Percentiles rank a stretch among this genome's conserved stretches.
Evolutionary conservation across 2,329 filamentous ascomycete genomes (phyloP).

Genomic region (Diplodia scrobiculata): DNA sequence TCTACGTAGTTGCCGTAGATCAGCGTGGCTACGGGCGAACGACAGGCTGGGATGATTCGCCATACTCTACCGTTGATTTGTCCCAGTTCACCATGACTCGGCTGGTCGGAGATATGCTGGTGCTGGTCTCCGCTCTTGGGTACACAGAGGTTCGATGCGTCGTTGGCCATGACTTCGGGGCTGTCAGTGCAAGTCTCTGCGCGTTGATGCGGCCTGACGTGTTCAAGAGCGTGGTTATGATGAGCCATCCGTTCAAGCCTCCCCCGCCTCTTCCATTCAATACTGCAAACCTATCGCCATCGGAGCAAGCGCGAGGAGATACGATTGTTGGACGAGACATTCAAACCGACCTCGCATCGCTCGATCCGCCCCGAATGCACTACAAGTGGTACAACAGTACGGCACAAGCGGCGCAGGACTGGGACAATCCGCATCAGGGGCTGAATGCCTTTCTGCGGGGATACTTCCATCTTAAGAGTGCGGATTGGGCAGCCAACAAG

Average conservation of each 20-base stretch:
- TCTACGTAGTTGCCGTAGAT: conserved; percentile 67
- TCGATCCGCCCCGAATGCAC: conserved; percentile 64
- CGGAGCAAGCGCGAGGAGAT: conserved; percentile 31
- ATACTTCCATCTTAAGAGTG: conserved; percentile 70
- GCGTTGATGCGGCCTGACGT: conserved; percentile 66
- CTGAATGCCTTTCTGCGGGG: conserved; percentile 64
- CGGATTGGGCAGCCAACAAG: conserved; percentile 59
- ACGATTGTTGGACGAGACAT: conserved; percentile 47
- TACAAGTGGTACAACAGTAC: conserved; percentile 69
- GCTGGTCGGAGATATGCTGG: conserved; percentile 63
- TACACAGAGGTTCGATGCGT: conserved; percentile 61
- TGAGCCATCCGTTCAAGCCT: conserved; percentile 66
- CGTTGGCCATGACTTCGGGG: conserved; percentile 69
- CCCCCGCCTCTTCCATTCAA: conserved; percentile 55
- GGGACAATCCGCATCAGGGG: conserved; percentile 54
- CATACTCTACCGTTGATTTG: conserved; percentile 58
- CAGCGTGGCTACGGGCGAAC: conserved; percentile 70
- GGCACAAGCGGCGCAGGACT: conserved; percentile 51
- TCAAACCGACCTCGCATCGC: conserved; percentile 58
- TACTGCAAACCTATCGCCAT: conserved; percentile 38
- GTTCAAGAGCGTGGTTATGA: conserved; percentile 62
- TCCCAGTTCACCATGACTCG: conserved; percentile 60
- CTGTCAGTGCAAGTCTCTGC: conserved; percentile 60
- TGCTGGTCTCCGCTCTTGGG: conserved; percentile 63
- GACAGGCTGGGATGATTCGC: conserved; percentile 59